A percentile compares a stretch with the other conserved stretches of the same genome.
phyloP scores from a whole-genome alignment of 805 yeast genomes.

The Wickerhamomyces chaumierensis region DNA sequence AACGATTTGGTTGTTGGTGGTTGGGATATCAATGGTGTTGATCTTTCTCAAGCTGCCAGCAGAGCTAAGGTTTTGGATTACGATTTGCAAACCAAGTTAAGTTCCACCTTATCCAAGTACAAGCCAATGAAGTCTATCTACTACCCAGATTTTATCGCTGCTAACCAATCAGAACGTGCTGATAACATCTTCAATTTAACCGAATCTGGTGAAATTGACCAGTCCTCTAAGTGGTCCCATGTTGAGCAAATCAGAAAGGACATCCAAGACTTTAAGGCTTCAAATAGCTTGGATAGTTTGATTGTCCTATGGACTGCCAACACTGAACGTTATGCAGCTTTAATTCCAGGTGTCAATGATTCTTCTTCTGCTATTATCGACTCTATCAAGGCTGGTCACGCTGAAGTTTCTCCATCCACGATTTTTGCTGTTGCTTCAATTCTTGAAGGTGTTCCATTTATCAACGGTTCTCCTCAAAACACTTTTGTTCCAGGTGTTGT shows the following conservation, averaged over 20 bases:
- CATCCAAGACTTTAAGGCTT: constrained; percentile 63
- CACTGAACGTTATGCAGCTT: constrained; percentile 84
- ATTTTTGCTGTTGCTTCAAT: constrained; percentile 89
- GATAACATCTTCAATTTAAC: constrained; percentile 66
- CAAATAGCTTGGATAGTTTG: constrained; percentile 72
- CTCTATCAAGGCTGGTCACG: constrained; percentile 68
- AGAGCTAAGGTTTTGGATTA: constrained; percentile 82
- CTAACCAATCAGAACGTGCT: constrained; percentile 87
- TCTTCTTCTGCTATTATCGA: constrained; percentile 69
- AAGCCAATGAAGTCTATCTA: constrained; percentile 77
- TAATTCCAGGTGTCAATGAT: constrained; percentile 75
- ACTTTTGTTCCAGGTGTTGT: constrained; percentile 94
- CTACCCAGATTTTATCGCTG: constrained; percentile 94
- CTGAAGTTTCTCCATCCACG: constrained; percentile 87
- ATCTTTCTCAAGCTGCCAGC: constrained; percentile 67
- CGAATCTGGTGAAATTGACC: constrained; percentile 35
- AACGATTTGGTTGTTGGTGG: constrained; percentile 86
- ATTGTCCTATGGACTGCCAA: constrained; percentile 95
- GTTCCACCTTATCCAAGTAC: constrained; percentile 45
- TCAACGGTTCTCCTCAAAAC: constrained; percentile 95
- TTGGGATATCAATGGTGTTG: constrained; percentile 80
- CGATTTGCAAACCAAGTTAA: constrained; percentile 69
- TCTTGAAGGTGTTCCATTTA: constrained; percentile 79
- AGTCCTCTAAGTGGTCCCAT: constrained; percentile 73
- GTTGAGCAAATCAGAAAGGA: constrained; percentile 80